These are phyloP conservation scores for Firmiana major DNA, from an alignment of 345 rosid genomes.

Conservation along the genomic window DNA sequence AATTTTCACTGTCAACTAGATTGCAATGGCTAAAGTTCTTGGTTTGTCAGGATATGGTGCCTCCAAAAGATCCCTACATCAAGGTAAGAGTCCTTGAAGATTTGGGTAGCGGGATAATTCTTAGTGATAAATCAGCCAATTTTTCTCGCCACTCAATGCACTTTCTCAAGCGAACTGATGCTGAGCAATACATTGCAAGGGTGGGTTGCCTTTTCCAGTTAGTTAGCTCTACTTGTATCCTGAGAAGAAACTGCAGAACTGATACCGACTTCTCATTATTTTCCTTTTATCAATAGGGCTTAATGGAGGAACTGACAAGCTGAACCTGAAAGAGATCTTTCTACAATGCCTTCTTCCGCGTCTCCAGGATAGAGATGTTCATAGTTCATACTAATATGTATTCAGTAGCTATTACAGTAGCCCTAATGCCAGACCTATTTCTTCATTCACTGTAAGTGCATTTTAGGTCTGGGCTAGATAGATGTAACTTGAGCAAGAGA, in stretches of 20 bases:
- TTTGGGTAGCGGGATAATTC: constrained; percentile 67
- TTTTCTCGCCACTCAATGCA: constrained; percentile 83
- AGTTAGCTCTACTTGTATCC: not conserved
- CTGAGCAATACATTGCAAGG: constrained; percentile 79
- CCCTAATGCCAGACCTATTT: not conserved
- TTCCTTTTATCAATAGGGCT: constrained; percentile 55
- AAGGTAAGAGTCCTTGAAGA: constrained; percentile 78
- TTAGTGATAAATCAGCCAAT: constrained; percentile 67
- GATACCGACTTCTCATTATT: not conserved
- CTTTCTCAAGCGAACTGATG: constrained; percentile 87
- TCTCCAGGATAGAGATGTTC: constrained; percentile 2
- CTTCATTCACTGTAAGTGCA: not conserved
- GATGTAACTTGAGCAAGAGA: not conserved
- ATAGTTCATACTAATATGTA: not conserved
- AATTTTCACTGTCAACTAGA: not conserved
- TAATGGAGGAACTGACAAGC: constrained; percentile 81
- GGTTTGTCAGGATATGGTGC: constrained; percentile 79
- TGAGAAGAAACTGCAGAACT: not conserved
- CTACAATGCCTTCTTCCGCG: not conserved
- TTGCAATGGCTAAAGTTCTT: not conserved
- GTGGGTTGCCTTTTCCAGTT: constrained; percentile 35
- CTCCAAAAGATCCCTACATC: constrained; percentile 93
- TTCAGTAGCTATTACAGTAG: not conserved
- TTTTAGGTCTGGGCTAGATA: not conserved
- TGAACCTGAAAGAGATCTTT: constrained; percentile 19